Evolutionary conservation across 805 yeast genomes (phyloP), one percentile per base, ranked within the genome.

Genomic region (Ogataea dorogensis): DNA sequence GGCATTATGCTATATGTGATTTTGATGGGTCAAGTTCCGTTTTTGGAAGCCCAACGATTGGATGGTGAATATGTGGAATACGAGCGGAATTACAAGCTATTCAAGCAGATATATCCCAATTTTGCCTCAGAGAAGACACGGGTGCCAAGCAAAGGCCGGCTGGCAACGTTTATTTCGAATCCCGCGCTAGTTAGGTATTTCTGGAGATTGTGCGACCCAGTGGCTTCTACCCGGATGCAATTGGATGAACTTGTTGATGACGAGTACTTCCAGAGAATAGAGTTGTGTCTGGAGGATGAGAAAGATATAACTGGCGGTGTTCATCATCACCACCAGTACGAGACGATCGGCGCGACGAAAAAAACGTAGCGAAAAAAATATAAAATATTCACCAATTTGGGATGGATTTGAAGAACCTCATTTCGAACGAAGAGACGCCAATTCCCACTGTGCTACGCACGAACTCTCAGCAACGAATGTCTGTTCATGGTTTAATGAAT

Each of bases 161-260:
- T 46, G 24, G 38, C 56, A 6, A 42, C 44, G n/a, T 37, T 46
- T 7, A 49, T 54, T 29, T 53, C 51, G 1, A 31, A 42, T 24
- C 40, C 46, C 5, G 36, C 34, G 17, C 36, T 52, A 11, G 42
- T 50, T 6, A 45, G 55, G 24, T 25, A 54, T 7, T 52, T 86
- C 7, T 82, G 89, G 87, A 74, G 83, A 55, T 59, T 84, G 33
- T 75, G 82, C 49, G 88, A 83, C 51, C 86, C 87, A 3, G 63
- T 75, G 16, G 65, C 72, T 0, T 51, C 49, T 2, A 65, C 73
- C 6, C 66, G 94, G 43, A 77, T 77, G 53, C 67, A 71, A 12
- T 50, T 84, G 43, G 66, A 70, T 1, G 67, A 70, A 17, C 59
- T 84, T 21, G 74, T 79, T 43, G 49, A 64, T 2, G 88, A 83